Conservation (phyloP, 306 rosid genomes). For the Lathyrus oleraceus region DNA sequence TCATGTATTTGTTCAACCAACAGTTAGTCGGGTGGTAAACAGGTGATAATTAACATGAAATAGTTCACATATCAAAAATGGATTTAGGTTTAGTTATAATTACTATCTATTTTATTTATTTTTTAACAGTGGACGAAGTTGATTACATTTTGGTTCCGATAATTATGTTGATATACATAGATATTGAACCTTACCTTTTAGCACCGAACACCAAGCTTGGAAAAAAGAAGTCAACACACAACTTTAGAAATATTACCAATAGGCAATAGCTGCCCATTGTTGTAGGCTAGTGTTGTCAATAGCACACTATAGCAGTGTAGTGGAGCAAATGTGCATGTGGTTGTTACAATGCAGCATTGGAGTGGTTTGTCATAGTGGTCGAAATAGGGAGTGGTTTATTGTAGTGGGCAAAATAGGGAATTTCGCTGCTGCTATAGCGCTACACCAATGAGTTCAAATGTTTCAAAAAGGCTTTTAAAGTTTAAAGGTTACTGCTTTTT, state of each 20-base stretch:
- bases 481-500: not conserved
- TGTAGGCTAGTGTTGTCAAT: not conserved
- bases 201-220: not conserved
- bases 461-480: not conserved
- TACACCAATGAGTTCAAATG: not conserved
- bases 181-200: not conserved
- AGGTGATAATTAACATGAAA: conserved; percentile 56
- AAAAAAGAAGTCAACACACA: conserved; percentile 1
- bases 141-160: conserved; percentile 14
- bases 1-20: conserved; percentile 87
- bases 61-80: conserved; percentile 21
- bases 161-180: not conserved
- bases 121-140: not conserved
- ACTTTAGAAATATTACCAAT: not conserved
- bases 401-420: not conserved
- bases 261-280: conserved; percentile 2
- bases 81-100: conserved; percentile 26
- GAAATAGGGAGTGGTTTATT: not conserved
- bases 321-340: not conserved
- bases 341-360: not conserved
- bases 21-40: conserved; percentile 82
- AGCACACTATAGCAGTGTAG: not conserved
- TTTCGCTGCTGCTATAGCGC: not conserved
- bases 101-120: conserved; percentile 8
- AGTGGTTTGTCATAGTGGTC: not conserved